Evolutionary conservation across 2,329 filamentous ascomycete species (phyloP).

Genomic region (Penicillium sp.): DNA sequence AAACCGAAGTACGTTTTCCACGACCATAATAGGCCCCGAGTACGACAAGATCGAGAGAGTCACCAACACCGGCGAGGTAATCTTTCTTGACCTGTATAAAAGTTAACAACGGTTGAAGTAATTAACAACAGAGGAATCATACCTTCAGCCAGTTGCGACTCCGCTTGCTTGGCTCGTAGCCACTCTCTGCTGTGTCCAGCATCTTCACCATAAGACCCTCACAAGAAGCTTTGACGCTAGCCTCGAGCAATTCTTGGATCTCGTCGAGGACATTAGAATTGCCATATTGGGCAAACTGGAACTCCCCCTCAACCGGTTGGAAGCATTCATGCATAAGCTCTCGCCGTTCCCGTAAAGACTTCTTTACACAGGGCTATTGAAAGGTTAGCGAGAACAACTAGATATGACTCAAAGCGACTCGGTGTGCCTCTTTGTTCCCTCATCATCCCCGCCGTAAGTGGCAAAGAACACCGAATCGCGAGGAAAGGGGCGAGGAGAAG

Average conservation of each 20-base stretch:
- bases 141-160: conserved; percentile 98
- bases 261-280: conserved; percentile 87
- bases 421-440: background rate
- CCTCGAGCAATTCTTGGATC: conserved; percentile 88
- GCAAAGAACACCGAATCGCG: background rate
- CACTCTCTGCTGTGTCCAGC: conserved; percentile 88
- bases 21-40: conserved; percentile 91
- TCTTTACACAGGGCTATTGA: conserved; percentile 71
- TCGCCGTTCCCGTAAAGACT: conserved; percentile 78
- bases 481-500: background rate
- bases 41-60: conserved; percentile 94
- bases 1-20: conserved; percentile 92
- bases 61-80: conserved; percentile 88
- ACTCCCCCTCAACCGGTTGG: conserved; percentile 78
- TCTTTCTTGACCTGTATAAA: conserved; percentile 82
- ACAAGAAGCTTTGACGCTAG: conserved; percentile 92
- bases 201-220: conserved; percentile 99
- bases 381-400: background rate
- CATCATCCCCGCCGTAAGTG: background rate
- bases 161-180: conserved; percentile 93
- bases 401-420: background rate
- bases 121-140: conserved; percentile 24
- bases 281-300: conserved; percentile 82
- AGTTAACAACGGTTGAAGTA: conserved; percentile 2
- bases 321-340: conserved; percentile 74